These are phyloP conservation scores for Aspergillus sparsus DNA, from an alignment of 495 filamentous ascomycete genomes.

Conservation along the genomic window DNA sequence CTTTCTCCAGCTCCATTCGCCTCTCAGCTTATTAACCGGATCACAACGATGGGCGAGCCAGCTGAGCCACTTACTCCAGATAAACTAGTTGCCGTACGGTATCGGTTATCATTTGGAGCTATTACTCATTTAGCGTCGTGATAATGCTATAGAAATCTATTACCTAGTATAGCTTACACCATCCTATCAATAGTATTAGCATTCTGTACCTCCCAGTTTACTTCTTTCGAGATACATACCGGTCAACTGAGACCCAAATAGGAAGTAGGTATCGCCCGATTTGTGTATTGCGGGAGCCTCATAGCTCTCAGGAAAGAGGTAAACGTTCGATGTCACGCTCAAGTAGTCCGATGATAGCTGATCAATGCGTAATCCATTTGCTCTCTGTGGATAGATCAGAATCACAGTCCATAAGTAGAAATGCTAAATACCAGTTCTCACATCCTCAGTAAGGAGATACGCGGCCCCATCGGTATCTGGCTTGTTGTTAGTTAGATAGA, in stretches of 20 bases:
- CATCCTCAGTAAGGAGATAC: slow-evolving; percentile 66
- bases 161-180: slow-evolving; percentile 3
- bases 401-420: not conserved
- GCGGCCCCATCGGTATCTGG: slow-evolving; percentile 50
- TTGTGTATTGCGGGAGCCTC: slow-evolving; percentile 54
- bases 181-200: slow-evolving; percentile 13
- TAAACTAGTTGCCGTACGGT: slow-evolving; percentile 44
- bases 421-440: slow-evolving; percentile 14
- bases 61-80: slow-evolving; percentile 21
- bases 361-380: slow-evolving; percentile 20
- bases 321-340: slow-evolving; percentile 36
- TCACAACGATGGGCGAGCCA: too few relatives aligned
- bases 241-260: slow-evolving; percentile 51
- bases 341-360: slow-evolving; percentile 18
- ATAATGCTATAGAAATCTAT: not conserved
- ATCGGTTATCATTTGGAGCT: slow-evolving; percentile 58
- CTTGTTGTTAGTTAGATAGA: not conserved
- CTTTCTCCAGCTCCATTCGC: slow-evolving; percentile 5
- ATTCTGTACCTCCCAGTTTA: not conserved
- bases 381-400: slow-evolving; percentile 6
- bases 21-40: too few relatives aligned
- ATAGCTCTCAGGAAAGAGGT: slow-evolving; percentile 45
- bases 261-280: slow-evolving; percentile 51
- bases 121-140: not conserved
- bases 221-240: slow-evolving; percentile 27